phyloP scores from a whole-genome alignment of 2,329 filamentous ascomycete genomes.

The Magnaporthiopsis incrustans region DNA sequence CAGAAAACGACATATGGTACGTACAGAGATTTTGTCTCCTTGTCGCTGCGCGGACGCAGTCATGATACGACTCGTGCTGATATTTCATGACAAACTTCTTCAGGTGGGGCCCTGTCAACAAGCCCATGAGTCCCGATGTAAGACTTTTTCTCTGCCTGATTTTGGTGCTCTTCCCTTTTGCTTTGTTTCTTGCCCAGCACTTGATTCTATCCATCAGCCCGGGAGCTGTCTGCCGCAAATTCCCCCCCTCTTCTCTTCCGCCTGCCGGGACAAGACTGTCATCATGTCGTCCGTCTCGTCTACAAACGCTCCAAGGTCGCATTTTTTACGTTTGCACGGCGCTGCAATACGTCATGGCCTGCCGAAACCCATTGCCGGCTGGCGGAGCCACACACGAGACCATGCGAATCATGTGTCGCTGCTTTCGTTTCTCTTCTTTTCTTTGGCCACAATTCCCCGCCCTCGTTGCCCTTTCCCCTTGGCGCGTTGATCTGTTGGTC shows the following conservation, averaged over 20 bases:
- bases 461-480: neutral
- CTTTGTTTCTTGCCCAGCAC: constrained; percentile 7
- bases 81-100: constrained; percentile 7
- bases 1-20: constrained; percentile 84
- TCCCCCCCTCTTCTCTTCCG: too few species aligned
- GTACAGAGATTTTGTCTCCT: constrained; percentile 15
- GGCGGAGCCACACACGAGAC: neutral
- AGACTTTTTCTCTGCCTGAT: constrained; percentile 29
- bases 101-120: constrained; percentile 95
- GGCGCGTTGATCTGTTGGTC: constrained; percentile 3
- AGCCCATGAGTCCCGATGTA: constrained; percentile 96
- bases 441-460: neutral
- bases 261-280: neutral
- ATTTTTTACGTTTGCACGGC: neutral
- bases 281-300: neutral
- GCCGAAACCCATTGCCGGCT: neutral
- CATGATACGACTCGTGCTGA: neutral
- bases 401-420: neutral
- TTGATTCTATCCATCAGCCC: constrained; percentile 5
- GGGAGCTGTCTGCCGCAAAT: neutral
- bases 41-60: constrained; percentile 7
- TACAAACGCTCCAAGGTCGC: neutral
- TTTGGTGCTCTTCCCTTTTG: constrained; percentile 8
- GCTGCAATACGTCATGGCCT: neutral
- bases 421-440: neutral